phyloP scores from a whole-genome alignment of 768 basidiomycete genomes.

The Nidularia sp. region DNA sequence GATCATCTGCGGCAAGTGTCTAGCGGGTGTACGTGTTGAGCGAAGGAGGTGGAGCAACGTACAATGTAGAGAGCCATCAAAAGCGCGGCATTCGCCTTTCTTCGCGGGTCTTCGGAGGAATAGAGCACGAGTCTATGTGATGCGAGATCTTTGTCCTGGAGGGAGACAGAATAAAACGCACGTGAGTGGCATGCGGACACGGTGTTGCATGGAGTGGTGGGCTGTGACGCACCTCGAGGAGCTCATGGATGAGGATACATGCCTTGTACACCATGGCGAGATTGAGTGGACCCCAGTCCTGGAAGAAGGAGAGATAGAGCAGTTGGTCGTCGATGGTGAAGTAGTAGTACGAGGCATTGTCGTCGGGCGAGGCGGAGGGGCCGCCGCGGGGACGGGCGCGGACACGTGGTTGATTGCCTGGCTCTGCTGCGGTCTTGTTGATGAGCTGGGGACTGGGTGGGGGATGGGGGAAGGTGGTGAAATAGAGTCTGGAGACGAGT shows the following conservation, averaged over 20 bases:
- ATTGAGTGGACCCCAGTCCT: conserved; percentile 92
- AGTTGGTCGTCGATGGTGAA: conserved; percentile 93
- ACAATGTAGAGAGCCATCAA: conserved; percentile 92
- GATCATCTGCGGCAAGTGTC: conserved; percentile 65
- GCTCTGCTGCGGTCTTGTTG: conserved; percentile 53
- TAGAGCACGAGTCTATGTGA: conserved; percentile 83
- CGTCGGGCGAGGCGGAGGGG: conserved; percentile 67
- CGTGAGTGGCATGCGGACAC: conserved; percentile 33
- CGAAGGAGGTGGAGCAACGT: conserved; percentile 23
- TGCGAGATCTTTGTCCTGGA: conserved; percentile 69
- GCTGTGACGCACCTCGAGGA: conserved; percentile 60
- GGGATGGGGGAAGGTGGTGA: conserved; percentile 84
- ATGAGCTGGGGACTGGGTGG: conserved; percentile 61
- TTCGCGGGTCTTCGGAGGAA: conserved; percentile 78
- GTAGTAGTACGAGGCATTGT: conserved; percentile 77
- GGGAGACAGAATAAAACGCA: conserved; percentile 18
- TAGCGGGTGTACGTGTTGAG: conserved; percentile 6
- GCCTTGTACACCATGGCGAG: conserved; percentile 92
- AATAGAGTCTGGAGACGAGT: conserved; percentile 61
- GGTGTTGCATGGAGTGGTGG: conserved; percentile 16
- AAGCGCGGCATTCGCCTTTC: conserved; percentile 93
- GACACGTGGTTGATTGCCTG: conserved; percentile 53
- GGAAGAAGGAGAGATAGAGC: conserved; percentile 89
- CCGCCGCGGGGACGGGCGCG: conserved; percentile 56
- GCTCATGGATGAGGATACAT: conserved; percentile 87